Percentiles rank a stretch among this genome's conserved stretches.
phyloP scores from a whole-genome alignment of 2,329 filamentous ascomycete species.

The Sarocladium kiliense region DNA sequence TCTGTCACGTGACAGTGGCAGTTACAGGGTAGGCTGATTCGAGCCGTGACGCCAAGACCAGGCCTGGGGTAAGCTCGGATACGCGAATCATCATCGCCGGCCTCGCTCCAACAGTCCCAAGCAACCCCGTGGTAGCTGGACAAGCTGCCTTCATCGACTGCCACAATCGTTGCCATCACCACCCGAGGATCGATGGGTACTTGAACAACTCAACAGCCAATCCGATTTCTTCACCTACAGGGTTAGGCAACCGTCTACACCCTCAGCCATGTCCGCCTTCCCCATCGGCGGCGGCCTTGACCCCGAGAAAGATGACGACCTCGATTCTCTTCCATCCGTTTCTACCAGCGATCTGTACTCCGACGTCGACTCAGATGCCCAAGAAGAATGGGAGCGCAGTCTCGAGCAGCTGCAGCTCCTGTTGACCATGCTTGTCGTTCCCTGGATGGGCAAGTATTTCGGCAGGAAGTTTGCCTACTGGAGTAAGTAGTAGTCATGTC shows the following conservation, averaged over 20 bases:
- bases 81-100: conserved; percentile 8
- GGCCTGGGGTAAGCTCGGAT: conserved; percentile 8
- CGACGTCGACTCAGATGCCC: conserved; percentile 73
- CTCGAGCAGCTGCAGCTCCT: conserved; percentile 90
- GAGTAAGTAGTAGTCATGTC: conserved; percentile 54
- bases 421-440: conserved; percentile 89
- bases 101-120: neutral
- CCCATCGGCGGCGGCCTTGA: conserved; percentile 40
- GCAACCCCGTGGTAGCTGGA: neutral
- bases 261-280: conserved; percentile 25
- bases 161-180: neutral
- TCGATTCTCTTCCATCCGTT: conserved; percentile 61
- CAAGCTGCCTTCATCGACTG: neutral
- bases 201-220: neutral
- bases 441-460: conserved; percentile 91
- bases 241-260: conserved; percentile 5
- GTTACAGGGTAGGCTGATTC: neutral
- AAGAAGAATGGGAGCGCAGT: conserved; percentile 91
- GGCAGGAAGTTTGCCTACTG: conserved; percentile 94
- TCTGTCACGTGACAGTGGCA: neutral
- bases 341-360: conserved; percentile 51
- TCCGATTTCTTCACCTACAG: too few relatives aligned
- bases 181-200: neutral
- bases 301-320: conserved; percentile 46
- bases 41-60: neutral